Base-by-base conservation (phyloP, 2,329 filamentous ascomycete species). In the Onygena corvina region DNA sequence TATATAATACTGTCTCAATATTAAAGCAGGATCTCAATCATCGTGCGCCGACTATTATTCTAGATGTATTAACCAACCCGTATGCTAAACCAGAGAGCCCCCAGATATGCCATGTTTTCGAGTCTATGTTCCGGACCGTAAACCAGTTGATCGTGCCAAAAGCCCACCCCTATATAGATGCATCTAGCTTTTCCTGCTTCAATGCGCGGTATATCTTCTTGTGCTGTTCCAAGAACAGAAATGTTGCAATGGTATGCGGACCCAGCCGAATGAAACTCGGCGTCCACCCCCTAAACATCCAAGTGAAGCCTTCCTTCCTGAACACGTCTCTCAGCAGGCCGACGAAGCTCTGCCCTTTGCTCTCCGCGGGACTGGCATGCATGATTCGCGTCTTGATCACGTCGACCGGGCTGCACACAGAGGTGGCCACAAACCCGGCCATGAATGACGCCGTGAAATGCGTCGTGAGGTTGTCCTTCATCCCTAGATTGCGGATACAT, bases 201-300 rank as follows among this genome's bases (percentile, higher is more conserved):
- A 70, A 53, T 50, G 59, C 59, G 29, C 69, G 66, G 60, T 80
- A 83, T 3, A 80, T 62, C 67, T 78, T 80, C 68, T 82, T 82
- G 59, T 83, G 80, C 62, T 83, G 77, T 58, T 83, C 79, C 57
- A 83, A 66, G 62, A 83, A 83, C 52, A 83, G 56, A 58, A 83
- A 82, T 0, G 79, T 83, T 27, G 76, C 75, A 53, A 83, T 76
- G 0, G 79, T 83, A 61, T 83, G 79, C 21, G 79, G 79, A 1
- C 79, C 79, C 16, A 83, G 63, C 5, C 79, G 71, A 50, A 82
- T 78, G 56, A 83, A 83, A 61, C 79, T 81, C 14, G 79, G 79
- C 12, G 80, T 75, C 79, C 79, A 83, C 21, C 79, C 79, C 56
- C 77, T 74, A 67, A 81, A 82, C 67, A 79, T 76, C 79, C 79